A percentile compares a stretch with the other conserved stretches of the same genome.
Evolutionary conservation across 2,329 filamentous ascomycete genomes (phyloP).

Genomic region (Myotisia sp.): DNA sequence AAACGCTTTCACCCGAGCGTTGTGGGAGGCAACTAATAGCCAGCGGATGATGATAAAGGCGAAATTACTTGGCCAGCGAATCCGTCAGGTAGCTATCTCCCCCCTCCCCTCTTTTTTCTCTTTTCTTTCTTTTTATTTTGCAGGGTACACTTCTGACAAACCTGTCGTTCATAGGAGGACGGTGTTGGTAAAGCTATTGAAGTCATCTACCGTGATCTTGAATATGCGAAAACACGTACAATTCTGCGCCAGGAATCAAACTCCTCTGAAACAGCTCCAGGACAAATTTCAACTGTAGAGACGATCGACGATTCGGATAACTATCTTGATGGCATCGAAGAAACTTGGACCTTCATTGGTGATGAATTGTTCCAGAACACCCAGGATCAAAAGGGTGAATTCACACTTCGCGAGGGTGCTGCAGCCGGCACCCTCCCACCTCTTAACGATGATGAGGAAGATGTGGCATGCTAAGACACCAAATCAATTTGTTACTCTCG

Average conservation of each 20-base stretch:
- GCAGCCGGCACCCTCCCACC: slow-evolving; percentile 7
- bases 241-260: slow-evolving; percentile 40
- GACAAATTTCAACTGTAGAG: slow-evolving; percentile 22
- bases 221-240: slow-evolving; percentile 77
- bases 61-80: slow-evolving; percentile 64
- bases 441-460: slow-evolving; percentile 8
- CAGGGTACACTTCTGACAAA: slow-evolving; percentile 17
- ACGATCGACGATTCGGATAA: slow-evolving; percentile 29
- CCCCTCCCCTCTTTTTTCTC: background rate
- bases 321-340: slow-evolving; percentile 54
- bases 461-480: slow-evolving; percentile 4
- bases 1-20: slow-evolving; percentile 65
- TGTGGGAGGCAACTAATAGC: slow-evolving; percentile 85
- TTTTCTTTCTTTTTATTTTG: background rate
- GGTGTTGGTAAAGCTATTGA: slow-evolving; percentile 85
- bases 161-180: slow-evolving; percentile 51
- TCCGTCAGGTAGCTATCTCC: slow-evolving; percentile 53
- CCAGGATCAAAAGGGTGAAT: slow-evolving; percentile 5
- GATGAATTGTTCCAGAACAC: slow-evolving; percentile 19
- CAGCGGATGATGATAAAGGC: slow-evolving; percentile 87
- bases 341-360: slow-evolving; percentile 85
- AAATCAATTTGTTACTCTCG: too few species aligned
- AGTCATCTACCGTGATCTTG: slow-evolving; percentile 83
- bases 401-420: slow-evolving; percentile 5
- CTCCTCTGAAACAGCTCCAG: slow-evolving; percentile 14